These are phyloP conservation scores for Lodderomyces beijingensis DNA, from an alignment of 1,139 yeast genomes.

Conservation along the genomic window DNA sequence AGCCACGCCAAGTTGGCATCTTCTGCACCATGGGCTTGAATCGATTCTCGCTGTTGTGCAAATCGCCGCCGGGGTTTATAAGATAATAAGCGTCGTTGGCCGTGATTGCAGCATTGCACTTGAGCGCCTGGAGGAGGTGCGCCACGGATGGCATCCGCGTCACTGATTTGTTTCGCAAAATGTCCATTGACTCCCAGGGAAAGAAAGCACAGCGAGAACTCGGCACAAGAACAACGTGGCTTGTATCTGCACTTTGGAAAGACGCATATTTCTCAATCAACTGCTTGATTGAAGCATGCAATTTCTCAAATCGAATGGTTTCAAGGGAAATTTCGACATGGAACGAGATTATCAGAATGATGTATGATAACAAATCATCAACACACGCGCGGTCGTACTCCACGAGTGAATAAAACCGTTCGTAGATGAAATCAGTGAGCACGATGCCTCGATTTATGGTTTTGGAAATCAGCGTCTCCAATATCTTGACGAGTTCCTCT, in stretches of 20 bases:
- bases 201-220: slow-evolving; percentile 59
- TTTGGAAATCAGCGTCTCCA: slow-evolving; percentile 35
- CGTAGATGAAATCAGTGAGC: slow-evolving; percentile 48
- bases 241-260: slow-evolving; percentile 9
- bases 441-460: slow-evolving; percentile 21
- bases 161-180: slow-evolving; percentile 50
- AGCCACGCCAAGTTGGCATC: slow-evolving; percentile 49
- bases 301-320: slow-evolving; percentile 40
- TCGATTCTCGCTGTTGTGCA: slow-evolving; percentile 59
- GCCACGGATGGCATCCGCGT: slow-evolving; percentile 73
- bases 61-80: slow-evolving; percentile 80
- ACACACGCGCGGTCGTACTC: slow-evolving; percentile 8
- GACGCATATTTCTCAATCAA: slow-evolving; percentile 35
- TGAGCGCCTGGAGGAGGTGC: slow-evolving; percentile 41
- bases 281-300: slow-evolving; percentile 25
- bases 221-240: slow-evolving; percentile 66
- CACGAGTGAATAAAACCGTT: slow-evolving; percentile 49
- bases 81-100: slow-evolving; percentile 46
- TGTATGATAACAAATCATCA: slow-evolving; percentile 62
- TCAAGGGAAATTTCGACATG: slow-evolving; percentile 54
- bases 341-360: slow-evolving; percentile 55
- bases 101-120: slow-evolving; percentile 7
- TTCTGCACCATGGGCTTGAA: slow-evolving; percentile 47
- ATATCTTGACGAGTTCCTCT: slow-evolving; percentile 29
- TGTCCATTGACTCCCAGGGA: slow-evolving; percentile 86